These are phyloP conservation scores for Sphagnurus paluster DNA, from an alignment of 1,284 basidiomycete genomes.

Conservation along the genomic window DNA sequence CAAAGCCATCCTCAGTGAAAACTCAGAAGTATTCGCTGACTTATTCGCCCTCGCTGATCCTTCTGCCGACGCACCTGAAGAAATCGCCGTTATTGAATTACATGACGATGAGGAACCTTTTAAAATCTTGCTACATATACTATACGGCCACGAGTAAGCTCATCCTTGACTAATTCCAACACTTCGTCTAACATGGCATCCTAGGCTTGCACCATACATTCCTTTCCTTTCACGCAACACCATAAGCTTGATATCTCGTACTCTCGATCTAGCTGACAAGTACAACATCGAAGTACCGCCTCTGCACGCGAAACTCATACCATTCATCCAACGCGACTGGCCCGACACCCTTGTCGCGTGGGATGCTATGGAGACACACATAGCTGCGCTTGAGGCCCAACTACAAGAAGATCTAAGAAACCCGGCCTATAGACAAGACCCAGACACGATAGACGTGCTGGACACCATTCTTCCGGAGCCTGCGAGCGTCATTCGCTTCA, in stretches of 20 bases:
- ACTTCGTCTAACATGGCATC: slow-evolving; percentile 2
- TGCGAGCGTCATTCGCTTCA: slow-evolving; percentile 10
- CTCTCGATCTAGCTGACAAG: slow-evolving; percentile 11
- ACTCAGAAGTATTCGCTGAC: slow-evolving; percentile 12
- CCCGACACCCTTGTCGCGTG: slow-evolving; percentile 9
- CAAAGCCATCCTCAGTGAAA: slow-evolving; percentile 7
- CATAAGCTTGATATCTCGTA: slow-evolving; percentile 9
- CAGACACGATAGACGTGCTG: no score
- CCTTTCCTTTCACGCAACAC: slow-evolving; percentile 5
- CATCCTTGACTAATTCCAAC: background rate
- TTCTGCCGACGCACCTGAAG: slow-evolving; percentile 1
- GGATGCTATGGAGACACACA: slow-evolving; percentile 11
- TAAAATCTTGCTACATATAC: no score
- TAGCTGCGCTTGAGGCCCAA: slow-evolving; percentile 1
- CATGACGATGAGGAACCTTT: slow-evolving; percentile 12
- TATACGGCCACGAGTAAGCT: slow-evolving; percentile 11
- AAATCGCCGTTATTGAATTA: slow-evolving; percentile 3
- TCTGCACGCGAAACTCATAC: slow-evolving; percentile 8
- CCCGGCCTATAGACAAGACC: no score
- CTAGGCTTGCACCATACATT: slow-evolving; percentile 10
- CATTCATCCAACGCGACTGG: slow-evolving; percentile 14
- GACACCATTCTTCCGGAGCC: slow-evolving; percentile 12
- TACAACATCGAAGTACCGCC: slow-evolving; percentile 5
- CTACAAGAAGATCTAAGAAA: slow-evolving; percentile 5
- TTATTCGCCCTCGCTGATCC: slow-evolving; percentile 9